phyloP scores from a whole-genome alignment of 2,329 filamentous ascomycete species.

The Stemphylium beticola region DNA sequence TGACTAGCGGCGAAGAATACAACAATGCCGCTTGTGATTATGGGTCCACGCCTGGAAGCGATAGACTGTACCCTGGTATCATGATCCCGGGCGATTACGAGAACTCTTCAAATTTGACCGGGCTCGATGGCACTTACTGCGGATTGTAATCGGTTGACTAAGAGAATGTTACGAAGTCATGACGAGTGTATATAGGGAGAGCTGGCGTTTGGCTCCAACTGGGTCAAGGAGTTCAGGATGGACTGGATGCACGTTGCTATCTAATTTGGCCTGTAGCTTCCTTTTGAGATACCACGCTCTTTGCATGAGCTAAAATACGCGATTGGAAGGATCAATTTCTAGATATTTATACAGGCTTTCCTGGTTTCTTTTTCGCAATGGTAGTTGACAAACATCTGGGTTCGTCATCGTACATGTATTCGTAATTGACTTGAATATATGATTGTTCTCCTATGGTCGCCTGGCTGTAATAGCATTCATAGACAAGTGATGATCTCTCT shows the following conservation, averaged over 20 bases:
- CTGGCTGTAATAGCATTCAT: too few relatives aligned
- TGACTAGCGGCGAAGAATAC: constrained; percentile 60
- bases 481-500: too few relatives aligned
- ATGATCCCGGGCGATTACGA: constrained; percentile 44
- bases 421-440: too few relatives aligned
- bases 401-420: too few relatives aligned
- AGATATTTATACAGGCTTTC: neutral
- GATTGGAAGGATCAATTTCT: neutral
- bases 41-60: constrained; percentile 37
- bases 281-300: constrained; percentile 33
- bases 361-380: too few relatives aligned
- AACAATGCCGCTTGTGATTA: constrained; percentile 38
- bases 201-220: neutral
- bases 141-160: constrained; percentile 29
- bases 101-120: constrained; percentile 37
- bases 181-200: constrained; percentile 2
- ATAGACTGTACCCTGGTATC: constrained; percentile 44
- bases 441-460: too few relatives aligned
- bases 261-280: neutral
- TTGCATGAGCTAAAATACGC: constrained; percentile 21
- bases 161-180: neutral
- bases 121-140: constrained; percentile 51
- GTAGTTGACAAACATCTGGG: too few relatives aligned
- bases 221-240: neutral
- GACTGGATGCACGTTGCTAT: neutral